Evolutionary conservation across 306 rosid species (phyloP).

Genomic region (Vicia faba): DNA sequence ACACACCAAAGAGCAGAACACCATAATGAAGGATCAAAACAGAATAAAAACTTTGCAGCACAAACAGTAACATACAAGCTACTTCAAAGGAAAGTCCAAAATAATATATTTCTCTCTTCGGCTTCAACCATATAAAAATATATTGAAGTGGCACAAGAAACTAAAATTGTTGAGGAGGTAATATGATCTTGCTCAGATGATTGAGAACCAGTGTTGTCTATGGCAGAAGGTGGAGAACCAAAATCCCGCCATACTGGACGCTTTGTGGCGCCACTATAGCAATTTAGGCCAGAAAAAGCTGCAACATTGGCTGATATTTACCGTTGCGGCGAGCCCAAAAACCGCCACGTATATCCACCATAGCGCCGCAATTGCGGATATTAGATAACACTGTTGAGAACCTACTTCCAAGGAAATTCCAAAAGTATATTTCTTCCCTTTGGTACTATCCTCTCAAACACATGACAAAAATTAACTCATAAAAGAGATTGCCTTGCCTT

Average conservation of each 20-base stretch:
- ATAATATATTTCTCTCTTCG: too few relatives aligned
- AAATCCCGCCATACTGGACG: too few relatives aligned
- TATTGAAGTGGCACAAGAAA: conserved; percentile 1
- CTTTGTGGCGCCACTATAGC: too few relatives aligned
- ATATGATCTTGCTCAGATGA: not conserved
- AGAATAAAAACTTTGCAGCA: not conserved
- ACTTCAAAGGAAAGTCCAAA: too few relatives aligned
- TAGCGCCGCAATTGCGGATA: too few relatives aligned
- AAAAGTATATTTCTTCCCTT: not conserved
- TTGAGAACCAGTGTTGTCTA: too few relatives aligned
- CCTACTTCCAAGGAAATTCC: not conserved
- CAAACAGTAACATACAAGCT: conserved; percentile 9
- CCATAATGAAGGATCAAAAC: conserved; percentile 4
- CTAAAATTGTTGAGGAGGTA: not conserved
- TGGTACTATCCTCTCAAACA: not conserved
- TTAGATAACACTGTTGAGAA: too few relatives aligned
- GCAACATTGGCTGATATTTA: too few relatives aligned
- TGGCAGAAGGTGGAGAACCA: too few relatives aligned
- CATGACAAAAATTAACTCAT: not conserved
- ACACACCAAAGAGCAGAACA: not conserved
- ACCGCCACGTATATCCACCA: too few relatives aligned
- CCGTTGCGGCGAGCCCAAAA: too few relatives aligned
- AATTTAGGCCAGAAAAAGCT: too few relatives aligned
- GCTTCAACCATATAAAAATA: not conserved
- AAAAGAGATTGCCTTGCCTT: not conserved